phyloP scores from a whole-genome alignment of 1,139 yeast genomes.

The Yamadazyma dushanensis region DNA sequence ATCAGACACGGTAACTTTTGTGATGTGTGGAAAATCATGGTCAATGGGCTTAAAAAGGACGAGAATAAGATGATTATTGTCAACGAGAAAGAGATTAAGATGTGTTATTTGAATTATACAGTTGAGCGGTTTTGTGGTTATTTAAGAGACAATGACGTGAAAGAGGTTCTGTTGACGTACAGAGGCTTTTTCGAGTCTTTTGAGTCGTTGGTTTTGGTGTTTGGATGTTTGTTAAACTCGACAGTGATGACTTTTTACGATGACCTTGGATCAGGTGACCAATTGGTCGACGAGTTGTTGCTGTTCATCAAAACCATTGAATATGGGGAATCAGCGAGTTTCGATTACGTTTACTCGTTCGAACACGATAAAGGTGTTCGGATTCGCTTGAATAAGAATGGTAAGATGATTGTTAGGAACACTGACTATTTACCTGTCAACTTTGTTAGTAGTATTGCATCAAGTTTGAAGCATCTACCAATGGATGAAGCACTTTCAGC shows the following conservation, averaged over 20 bases:
- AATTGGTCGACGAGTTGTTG: constrained; percentile 2
- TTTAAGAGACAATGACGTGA: constrained; percentile 16
- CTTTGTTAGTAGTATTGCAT: constrained; percentile 62
- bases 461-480: constrained; percentile 62
- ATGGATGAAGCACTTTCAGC: constrained; percentile 35
- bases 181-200: constrained; percentile 18
- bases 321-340: constrained; percentile 12
- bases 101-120: constrained; percentile 26
- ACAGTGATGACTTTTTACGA: constrained; percentile 24
- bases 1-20: constrained; percentile 67
- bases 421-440: constrained; percentile 57
- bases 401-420: constrained; percentile 22
- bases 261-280: constrained; percentile 8
- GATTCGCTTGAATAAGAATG: constrained; percentile 24
- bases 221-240: constrained; percentile 32
- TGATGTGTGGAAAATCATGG: constrained; percentile 58
- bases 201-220: constrained; percentile 23
- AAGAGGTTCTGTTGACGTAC: constrained; percentile 20
- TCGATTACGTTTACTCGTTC: constrained; percentile 30
- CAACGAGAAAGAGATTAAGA: constrained; percentile 17
- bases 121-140: constrained; percentile 19
- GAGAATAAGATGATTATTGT: constrained; percentile 17
- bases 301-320: background rate
- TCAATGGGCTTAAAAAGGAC: constrained; percentile 19
- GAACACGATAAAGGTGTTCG: constrained; percentile 43